Base-by-base conservation (phyloP, 495 filamentous ascomycete genomes). In the Penicillium bovifimosum region DNA sequence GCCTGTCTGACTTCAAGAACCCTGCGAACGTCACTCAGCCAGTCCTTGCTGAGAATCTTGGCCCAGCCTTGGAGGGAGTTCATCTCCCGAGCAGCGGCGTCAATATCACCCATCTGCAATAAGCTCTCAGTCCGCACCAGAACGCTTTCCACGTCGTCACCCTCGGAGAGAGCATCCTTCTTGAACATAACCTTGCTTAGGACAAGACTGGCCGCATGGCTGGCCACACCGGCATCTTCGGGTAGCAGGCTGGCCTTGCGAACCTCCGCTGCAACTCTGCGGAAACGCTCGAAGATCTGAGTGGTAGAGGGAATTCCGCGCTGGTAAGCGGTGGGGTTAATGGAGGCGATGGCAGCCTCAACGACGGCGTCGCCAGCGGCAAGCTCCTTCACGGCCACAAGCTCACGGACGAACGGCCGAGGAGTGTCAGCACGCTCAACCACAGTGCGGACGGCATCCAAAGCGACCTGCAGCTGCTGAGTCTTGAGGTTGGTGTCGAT, bases 1-100 rank as follows among this genome's bases (percentile, higher is more conserved):
- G 93, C 93, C 71, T 97, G 92, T 73, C 88, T 83, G 35, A 97
- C 95, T 70, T 98, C 93, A 71, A 97, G 74, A 56, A 95, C 86
- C 71, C 85, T 83, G 59, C 93, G 79, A 20, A 87, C 84, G 78
- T 98, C 93, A 35, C 75, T 81, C 59, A 98, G 62, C 93, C 93
- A 98, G 66, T 98, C 93, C 61, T 85, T 81, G 65, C 87, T 91
- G 65, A 98, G 71, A 42, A 86, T 92, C 76, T 91, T 95, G 18
- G 91, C 90, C 93, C 95, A 97, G 18, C 93, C 93, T 49, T 81
- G 76, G 44, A 98, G 75, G 16, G 80, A 80, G 65, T 96, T 97
- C 88, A 97, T 91, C 77, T 98, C 93, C 55, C 95, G 79, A 7
- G 92, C 90, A 34, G 93, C 93, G 42, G 77, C 85, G 63, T 98